Percentiles rank a stretch among this genome's conserved stretches.
phyloP scores from a whole-genome alignment of 768 basidiomycete species.

The Suillus lakei region DNA sequence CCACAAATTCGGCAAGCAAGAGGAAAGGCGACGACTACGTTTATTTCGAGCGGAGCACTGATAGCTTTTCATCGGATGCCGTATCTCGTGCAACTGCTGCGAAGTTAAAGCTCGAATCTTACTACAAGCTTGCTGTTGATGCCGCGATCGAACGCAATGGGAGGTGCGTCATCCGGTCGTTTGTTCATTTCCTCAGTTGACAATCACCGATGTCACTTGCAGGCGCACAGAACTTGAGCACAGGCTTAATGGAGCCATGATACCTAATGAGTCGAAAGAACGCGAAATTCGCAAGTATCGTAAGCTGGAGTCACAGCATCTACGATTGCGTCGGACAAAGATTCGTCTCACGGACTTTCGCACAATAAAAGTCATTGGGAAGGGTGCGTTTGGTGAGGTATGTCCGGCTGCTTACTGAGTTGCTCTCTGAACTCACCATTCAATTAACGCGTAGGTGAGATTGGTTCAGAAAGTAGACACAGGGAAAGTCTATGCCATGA shows the following conservation, averaged over 20 bases:
- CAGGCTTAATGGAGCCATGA: conserved; percentile 73
- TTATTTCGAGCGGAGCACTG: conserved; percentile 90
- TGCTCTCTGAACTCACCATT: conserved; percentile 9
- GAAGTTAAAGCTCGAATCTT: conserved; percentile 96
- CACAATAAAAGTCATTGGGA: conserved; percentile 98
- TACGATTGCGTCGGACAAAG: conserved; percentile 91
- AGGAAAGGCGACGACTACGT: conserved; percentile 68
- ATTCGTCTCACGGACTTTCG: conserved; percentile 92
- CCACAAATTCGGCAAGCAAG: conserved; percentile 33
- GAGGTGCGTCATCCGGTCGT: conserved; percentile 55
- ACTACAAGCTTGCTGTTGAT: conserved; percentile 98
- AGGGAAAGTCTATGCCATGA: conserved; percentile 99
- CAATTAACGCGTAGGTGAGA: conserved; percentile 63
- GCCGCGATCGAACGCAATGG: conserved; percentile 95
- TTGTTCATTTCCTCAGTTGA: conserved; percentile 8
- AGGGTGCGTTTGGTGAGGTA: conserved; percentile 98
- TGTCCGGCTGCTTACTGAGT: conserved; percentile 19
- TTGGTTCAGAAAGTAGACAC: conserved; percentile 97
- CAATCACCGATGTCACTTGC: conserved; percentile 16
- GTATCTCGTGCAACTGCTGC: conserved; percentile 91
- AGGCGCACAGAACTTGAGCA: conserved; percentile 92
- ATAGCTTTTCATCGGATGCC: conserved; percentile 83
- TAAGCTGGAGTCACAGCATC: conserved; percentile 85
- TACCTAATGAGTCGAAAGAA: conserved; percentile 82
- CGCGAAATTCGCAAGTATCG: conserved; percentile 88